Conservation (phyloP, 2,329 filamentous ascomycete species). For the Pleomassaria siparia region DNA sequence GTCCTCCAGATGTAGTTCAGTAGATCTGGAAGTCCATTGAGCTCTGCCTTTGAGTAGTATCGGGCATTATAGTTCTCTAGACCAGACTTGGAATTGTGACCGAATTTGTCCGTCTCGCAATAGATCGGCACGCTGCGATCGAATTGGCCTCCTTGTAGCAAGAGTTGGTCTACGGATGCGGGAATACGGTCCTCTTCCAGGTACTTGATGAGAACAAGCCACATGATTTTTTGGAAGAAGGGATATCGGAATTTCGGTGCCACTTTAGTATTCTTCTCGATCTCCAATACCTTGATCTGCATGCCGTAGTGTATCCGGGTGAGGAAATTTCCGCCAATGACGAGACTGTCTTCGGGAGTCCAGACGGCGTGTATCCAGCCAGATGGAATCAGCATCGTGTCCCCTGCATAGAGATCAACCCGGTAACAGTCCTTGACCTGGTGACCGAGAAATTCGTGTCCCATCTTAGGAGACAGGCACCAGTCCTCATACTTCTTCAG, state of each 20-base stretch:
- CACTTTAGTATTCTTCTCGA: conserved; percentile 68
- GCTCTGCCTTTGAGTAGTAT: conserved; percentile 64
- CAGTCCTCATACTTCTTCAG: conserved; percentile 71
- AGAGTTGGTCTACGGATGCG: conserved; percentile 54
- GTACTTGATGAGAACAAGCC: conserved; percentile 67
- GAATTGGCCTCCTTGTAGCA: conserved; percentile 59
- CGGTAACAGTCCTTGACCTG: conserved; percentile 68
- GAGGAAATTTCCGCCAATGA: conserved; percentile 71
- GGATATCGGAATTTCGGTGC: conserved; percentile 67
- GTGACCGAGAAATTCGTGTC: conserved; percentile 65
- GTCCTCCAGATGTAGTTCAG: conserved; percentile 64
- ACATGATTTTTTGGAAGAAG: conserved; percentile 69
- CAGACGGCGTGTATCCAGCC: conserved; percentile 74
- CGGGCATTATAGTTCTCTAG: conserved; percentile 59
- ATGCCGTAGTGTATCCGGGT: conserved; percentile 66
- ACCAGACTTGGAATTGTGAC: conserved; percentile 53
- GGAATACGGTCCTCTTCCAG: conserved; percentile 66
- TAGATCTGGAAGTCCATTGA: conserved; percentile 62
- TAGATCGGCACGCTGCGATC: conserved; percentile 58
- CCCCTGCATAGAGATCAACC: conserved; percentile 65
- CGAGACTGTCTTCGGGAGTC: conserved; percentile 69
- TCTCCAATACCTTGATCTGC: conserved; percentile 66
- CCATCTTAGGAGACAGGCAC: conserved; percentile 67
- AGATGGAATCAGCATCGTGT: conserved; percentile 71
- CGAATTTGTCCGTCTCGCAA: conserved; percentile 59